Evolutionary conservation across 108 stramenopile genomes (phyloP).

Genomic region (Nannochloropsis granulata): DNA sequence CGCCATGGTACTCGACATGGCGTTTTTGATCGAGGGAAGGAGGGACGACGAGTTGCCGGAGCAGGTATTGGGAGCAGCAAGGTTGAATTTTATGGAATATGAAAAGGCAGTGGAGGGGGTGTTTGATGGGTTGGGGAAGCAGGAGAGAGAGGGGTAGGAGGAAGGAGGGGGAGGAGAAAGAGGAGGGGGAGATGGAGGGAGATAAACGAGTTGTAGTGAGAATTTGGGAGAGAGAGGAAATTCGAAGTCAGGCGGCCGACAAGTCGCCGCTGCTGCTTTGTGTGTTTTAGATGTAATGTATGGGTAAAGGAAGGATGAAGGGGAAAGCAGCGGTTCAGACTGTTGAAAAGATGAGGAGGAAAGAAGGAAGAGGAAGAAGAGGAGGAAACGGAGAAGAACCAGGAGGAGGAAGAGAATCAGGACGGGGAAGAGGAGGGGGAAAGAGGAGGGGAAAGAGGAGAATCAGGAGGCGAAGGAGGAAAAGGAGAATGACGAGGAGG

Average conservation of each 20-base stretch:
- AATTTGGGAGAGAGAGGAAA: no score
- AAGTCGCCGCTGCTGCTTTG: no score
- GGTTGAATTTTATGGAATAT: not conserved
- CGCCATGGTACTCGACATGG: not conserved
- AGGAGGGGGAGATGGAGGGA: not conserved
- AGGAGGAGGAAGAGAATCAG: no score
- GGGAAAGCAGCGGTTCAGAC: no score
- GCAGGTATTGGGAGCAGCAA: not conserved
- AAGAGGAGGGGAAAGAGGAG: not conserved
- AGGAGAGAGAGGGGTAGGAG: not conserved
- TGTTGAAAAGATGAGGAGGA: no score
- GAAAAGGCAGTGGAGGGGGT: not conserved
- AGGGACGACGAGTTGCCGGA: not conserved
- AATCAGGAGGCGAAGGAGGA: not conserved
- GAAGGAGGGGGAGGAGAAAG: not conserved
- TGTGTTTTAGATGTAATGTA: no score
- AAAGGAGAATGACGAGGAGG: not conserved
- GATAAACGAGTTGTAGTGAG: no score
- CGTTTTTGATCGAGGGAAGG: not conserved
- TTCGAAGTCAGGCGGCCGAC: no score
- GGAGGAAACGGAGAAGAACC: no score
- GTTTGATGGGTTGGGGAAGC: not conserved
- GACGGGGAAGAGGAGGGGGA: not conserved
- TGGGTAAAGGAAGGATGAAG: no score
- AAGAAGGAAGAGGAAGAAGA: not conserved